These are phyloP conservation scores for Dissophora globulifera DNA, from an alignment of 192 early-diverging fungal genomes.

Conservation along the genomic window DNA sequence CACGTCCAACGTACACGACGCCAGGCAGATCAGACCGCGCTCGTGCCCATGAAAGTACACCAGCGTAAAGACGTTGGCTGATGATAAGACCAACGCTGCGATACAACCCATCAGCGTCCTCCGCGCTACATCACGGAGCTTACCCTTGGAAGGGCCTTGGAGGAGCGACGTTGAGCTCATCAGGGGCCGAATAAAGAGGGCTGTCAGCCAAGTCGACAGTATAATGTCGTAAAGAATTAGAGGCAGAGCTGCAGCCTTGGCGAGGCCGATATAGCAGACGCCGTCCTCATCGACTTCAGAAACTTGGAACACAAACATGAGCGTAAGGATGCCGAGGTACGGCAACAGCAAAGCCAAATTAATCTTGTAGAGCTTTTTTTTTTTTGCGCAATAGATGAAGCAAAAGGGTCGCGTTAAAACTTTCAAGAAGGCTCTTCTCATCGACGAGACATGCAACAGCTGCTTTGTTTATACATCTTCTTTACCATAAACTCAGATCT, in stretches of 20 bases:
- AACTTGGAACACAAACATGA: constrained; percentile 9
- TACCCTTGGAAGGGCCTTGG: constrained; percentile 28
- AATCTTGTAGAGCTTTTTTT: constrained; percentile 40
- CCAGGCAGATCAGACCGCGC: constrained; percentile 56
- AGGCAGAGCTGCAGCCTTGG: background rate
- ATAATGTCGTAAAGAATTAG: constrained; percentile 33
- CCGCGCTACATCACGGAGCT: constrained; percentile 48
- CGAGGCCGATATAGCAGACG: constrained; percentile 22
- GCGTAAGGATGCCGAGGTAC: constrained; percentile 14
- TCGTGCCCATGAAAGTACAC: constrained; percentile 52
- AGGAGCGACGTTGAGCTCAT: constrained; percentile 31
- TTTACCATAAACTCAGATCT: constrained; percentile 39
- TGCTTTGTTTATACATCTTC: too few relatives aligned
- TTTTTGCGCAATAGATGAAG: too few relatives aligned
- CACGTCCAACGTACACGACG: constrained; percentile 56
- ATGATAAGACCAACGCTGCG: constrained; percentile 48
- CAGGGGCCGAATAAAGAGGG: constrained; percentile 26
- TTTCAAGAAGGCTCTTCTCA: background rate
- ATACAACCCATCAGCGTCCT: constrained; percentile 53
- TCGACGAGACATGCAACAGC: too few relatives aligned
- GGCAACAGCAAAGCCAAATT: constrained; percentile 24
- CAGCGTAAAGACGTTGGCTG: constrained; percentile 52
- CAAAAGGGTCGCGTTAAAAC: too few relatives aligned
- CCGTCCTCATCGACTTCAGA: constrained; percentile 1
- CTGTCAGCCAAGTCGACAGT: constrained; percentile 24